Percentiles rank a stretch among this genome's conserved stretches.
Conservation (phyloP, 2,329 filamentous ascomycete species). For the Bipolaris victoriae region DNA sequence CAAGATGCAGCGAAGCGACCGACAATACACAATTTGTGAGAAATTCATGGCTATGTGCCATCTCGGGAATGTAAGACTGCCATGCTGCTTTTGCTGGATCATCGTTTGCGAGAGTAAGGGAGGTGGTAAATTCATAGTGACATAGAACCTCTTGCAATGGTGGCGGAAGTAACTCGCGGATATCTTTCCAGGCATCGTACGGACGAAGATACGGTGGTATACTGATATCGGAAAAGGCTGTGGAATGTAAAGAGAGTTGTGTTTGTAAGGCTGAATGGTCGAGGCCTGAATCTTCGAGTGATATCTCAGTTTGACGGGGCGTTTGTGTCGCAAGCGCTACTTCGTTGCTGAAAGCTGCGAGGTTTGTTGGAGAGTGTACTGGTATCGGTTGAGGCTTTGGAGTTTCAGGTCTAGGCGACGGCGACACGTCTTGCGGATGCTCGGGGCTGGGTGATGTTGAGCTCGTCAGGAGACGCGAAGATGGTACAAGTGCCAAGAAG, state of each 20-base stretch:
- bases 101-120: slow-evolving; percentile 37
- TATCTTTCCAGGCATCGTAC: slow-evolving; percentile 39
- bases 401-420: slow-evolving; percentile 7
- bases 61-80: slow-evolving; percentile 41
- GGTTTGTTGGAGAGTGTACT: slow-evolving; percentile 6
- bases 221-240: slow-evolving; percentile 14
- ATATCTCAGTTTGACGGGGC: slow-evolving; percentile 19
- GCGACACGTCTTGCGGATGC: slow-evolving; percentile 5
- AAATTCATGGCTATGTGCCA: slow-evolving; percentile 53
- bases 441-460: slow-evolving; percentile 15
- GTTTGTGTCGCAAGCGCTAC: slow-evolving; percentile 16
- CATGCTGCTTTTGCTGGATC: slow-evolving; percentile 43
- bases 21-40: slow-evolving; percentile 55
- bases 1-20: slow-evolving; percentile 55
- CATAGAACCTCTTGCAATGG: slow-evolving; percentile 36
- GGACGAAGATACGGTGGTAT: slow-evolving; percentile 33
- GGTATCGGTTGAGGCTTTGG: neutral
- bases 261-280: neutral
- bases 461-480: slow-evolving; percentile 34
- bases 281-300: slow-evolving; percentile 4
- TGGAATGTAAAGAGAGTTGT: neutral
- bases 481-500: slow-evolving; percentile 42
- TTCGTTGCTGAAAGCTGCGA: slow-evolving; percentile 11
- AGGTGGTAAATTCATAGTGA: slow-evolving; percentile 45
- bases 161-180: slow-evolving; percentile 32